Base-by-base conservation (phyloP, 179 eudicot genomes). In the Nepenthes alata region DNA sequence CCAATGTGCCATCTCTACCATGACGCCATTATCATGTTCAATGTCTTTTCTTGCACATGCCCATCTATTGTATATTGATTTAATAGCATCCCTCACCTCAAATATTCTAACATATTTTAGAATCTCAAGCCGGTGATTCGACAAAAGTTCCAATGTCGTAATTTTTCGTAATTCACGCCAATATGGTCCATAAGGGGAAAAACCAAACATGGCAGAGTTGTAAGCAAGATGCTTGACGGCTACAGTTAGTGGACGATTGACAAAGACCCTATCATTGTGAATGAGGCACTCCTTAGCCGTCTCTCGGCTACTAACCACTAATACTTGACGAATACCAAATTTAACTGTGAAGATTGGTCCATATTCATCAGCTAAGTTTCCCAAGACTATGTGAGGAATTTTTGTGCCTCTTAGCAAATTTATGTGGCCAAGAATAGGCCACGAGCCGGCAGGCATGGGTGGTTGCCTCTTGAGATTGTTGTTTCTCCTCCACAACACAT, bases 111-210 rank as follows among this genome's bases (percentile, higher is more conserved):
- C 47, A 39, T 62, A 53, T 37, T 62, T 52, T 39, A 65, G 72
- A 5, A 51, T 11, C 60, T 61, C 65, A 1, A 76, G 59, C 13
- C 52, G 47, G 0, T 35, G 50, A 11, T 59, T 69, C 0, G 80
- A 72, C 1, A 72, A 74, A 14, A 69, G 69, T 37, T 73, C 57
- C 1, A 59, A 25, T 12, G 49, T 66, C 3, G 60, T 36, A 12
- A 73, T 54, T 25, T 73, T 72, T 5, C 77, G 61, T 74, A 77
- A 15, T 3, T 72, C 69, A 11, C 66, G 71, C 77, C 80, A 77
- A 11, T 49, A 63, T 2, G 71, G 62, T 1, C 77, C 69, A 39
- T 77, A 69, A 0, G 64, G 57, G 11, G 63, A 57, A 11, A 73
- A 57, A 1, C 66, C 69, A 13, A 77, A 69, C 58, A 61, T 54